Conservation (phyloP, 75 land plant species). For the Isoetes taiwanensis region DNA sequence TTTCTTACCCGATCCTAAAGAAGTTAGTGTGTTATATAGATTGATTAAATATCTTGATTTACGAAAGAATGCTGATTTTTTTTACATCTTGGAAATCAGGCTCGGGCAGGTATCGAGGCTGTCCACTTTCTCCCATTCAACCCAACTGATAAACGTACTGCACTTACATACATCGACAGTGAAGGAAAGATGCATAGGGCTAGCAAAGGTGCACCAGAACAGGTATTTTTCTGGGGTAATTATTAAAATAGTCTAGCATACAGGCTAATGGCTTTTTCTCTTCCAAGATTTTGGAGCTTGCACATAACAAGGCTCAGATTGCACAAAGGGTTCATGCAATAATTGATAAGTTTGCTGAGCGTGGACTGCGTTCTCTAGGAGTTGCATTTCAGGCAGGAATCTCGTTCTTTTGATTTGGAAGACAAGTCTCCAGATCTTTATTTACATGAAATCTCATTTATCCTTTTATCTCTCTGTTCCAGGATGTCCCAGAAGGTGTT, state of each 20-base stretch:
- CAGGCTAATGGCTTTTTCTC: too few species aligned
- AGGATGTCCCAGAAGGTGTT: conserved; percentile 13
- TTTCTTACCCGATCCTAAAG: conserved; percentile 24
- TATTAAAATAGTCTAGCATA: too few species aligned
- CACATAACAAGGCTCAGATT: conserved; percentile 36
- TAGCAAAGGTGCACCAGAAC: conserved; percentile 99
- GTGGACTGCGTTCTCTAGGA: conserved; percentile 41
- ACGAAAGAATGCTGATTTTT: not conserved
- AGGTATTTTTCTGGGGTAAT: too few species aligned
- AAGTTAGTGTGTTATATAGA: not conserved
- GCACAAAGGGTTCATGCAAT: conserved; percentile 28
- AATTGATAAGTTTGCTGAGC: conserved; percentile 46
- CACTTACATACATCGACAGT: conserved; percentile 61
- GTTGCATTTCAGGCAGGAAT: conserved; percentile 37
- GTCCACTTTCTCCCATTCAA: conserved; percentile 94
- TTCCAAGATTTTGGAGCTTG: conserved; percentile 32
- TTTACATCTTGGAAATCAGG: too few species aligned
- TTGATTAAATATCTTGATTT: not conserved
- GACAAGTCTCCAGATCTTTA: not conserved
- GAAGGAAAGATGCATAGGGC: conserved; percentile 85
- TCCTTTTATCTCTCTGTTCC: not conserved
- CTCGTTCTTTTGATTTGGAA: not conserved
- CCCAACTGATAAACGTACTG: conserved; percentile 95
- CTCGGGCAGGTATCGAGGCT: conserved; percentile 80
- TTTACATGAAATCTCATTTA: not conserved